Evolutionary conservation across 805 yeast genomes (phyloP).

Genomic region (Pichia scutulata): DNA sequence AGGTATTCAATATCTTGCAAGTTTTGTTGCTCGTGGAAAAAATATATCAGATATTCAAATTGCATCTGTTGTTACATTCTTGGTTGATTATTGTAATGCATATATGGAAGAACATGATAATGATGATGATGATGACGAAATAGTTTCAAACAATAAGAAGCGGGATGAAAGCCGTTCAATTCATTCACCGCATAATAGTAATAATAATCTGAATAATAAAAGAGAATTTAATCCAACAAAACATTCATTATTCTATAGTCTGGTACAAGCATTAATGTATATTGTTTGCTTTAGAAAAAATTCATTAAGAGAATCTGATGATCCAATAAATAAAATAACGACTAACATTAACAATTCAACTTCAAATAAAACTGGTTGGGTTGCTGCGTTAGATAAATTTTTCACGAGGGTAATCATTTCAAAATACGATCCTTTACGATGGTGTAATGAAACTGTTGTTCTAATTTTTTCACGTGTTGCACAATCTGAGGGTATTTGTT

Average conservation of each 20-base stretch:
- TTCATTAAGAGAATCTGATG: constrained; percentile 31
- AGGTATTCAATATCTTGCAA: constrained; percentile 86
- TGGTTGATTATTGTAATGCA: constrained; percentile 76
- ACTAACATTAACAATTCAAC: not conserved
- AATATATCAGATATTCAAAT: constrained; percentile 65
- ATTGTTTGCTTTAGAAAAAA: constrained; percentile 85
- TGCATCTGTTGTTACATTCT: constrained; percentile 71
- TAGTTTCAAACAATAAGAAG: not conserved
- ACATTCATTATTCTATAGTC: constrained; percentile 59
- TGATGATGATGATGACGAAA: constrained; percentile 53
- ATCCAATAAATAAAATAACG: constrained; percentile 7
- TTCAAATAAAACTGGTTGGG: constrained; percentile 46
- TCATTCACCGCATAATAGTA: not conserved
- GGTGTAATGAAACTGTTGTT: constrained; percentile 90
- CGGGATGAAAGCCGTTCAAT: not conserved
- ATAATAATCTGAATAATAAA: not conserved
- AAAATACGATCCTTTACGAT: constrained; percentile 87
- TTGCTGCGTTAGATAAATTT: constrained; percentile 71
- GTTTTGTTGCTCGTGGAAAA: constrained; percentile 83
- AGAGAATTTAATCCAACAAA: constrained; percentile 7
- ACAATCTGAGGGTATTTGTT: constrained; percentile 81
- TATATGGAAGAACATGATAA: constrained; percentile 78
- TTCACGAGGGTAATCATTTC: constrained; percentile 81
- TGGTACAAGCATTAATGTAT: constrained; percentile 83
- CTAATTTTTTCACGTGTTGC: constrained; percentile 89